Base-by-base conservation (phyloP, 345 rosid genomes). In the Jatropha curcas region DNA sequence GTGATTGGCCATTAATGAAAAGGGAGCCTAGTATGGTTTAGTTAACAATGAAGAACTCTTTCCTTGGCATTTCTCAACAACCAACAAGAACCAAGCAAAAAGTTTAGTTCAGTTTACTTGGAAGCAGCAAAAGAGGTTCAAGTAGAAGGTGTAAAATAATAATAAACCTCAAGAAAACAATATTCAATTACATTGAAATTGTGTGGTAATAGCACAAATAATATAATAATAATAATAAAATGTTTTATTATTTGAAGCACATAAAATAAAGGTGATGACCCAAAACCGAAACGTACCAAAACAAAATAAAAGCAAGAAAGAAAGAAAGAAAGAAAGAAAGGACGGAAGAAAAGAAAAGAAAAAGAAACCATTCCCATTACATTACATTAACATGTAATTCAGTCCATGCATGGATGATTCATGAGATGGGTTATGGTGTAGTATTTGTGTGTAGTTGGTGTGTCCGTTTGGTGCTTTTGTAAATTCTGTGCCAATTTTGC, bases 401-500 rank as follows among this genome's bases (percentile, higher is more conserved):
- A 71, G 65, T 73, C 65, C 76, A 73, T 73, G 71, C 65, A 65
- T 73, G 71, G n/a, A 14, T 27, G 4, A 50, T 61, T 33, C 51
- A 46, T 61, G 0, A 17, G 35, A 72, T 72, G 53, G 63, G 25
- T 25, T n/a, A 11, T 31, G 56, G 50, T 31, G 14, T 37, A 8
- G 55, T 58, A 41, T 58, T 58, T 58, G 45, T 39, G 65, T 17
- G 51, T 63, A 7, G 69, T 60, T 60, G 67, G 74, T 31, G 67
- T 60, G 67, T 48, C 28, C 65, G 57, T 43, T 65, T 74, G 58
- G 57, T 65, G 57, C 31, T 20, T 45, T 27, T 27, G 16, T 63
- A 5, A 50, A 4, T 62, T 70, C 39, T 46, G 25, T 24, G 59
- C 56, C 20, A 60, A 37, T 37, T 67, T 53, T 63, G 20, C 57